phyloP scores from a whole-genome alignment of 225 moss, liverwort and hornwort genomes.

The Bryoerythrophyllum caledonicum region DNA sequence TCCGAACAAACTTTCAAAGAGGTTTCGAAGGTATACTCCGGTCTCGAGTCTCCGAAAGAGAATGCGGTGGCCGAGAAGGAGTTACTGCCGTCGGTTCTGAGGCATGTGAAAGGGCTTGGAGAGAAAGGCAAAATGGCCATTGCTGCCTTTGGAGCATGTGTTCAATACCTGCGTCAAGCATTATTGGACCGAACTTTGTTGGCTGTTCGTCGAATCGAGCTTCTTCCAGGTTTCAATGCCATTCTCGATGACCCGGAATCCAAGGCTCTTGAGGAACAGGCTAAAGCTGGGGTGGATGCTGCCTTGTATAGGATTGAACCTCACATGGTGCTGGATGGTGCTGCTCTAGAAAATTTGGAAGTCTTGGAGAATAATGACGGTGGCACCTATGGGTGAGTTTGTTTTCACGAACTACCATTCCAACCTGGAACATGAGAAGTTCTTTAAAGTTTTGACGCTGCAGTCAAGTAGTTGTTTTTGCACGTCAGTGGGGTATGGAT shows the following conservation, averaged over 20 bases:
- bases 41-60: conserved; percentile 31
- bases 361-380: conserved; percentile 84
- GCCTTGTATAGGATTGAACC: conserved; percentile 45
- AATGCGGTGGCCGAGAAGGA: conserved; percentile 28
- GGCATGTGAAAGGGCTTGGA: conserved; percentile 51
- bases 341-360: conserved; percentile 92
- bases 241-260: conserved; percentile 43
- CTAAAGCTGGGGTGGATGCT: conserved; percentile 25
- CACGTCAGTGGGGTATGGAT: conserved; percentile 8
- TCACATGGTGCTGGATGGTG: conserved; percentile 85
- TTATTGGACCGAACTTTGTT: conserved; percentile 73
- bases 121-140: conserved; percentile 63
- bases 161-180: conserved; percentile 77
- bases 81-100: conserved; percentile 63
- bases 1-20: conserved; percentile 61
- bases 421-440: conserved; percentile 7
- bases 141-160: conserved; percentile 81
- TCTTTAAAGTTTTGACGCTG: background rate
- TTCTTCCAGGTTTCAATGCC: conserved; percentile 70
- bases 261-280: conserved; percentile 31
- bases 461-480: background rate
- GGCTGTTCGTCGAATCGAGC: conserved; percentile 65
- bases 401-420: conserved; percentile 1
- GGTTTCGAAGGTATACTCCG: conserved; percentile 46
- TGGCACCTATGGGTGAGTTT: conserved; percentile 77